Base-by-base conservation (phyloP, 768 basidiomycete species). In the Tulasnella sp. region DNA sequence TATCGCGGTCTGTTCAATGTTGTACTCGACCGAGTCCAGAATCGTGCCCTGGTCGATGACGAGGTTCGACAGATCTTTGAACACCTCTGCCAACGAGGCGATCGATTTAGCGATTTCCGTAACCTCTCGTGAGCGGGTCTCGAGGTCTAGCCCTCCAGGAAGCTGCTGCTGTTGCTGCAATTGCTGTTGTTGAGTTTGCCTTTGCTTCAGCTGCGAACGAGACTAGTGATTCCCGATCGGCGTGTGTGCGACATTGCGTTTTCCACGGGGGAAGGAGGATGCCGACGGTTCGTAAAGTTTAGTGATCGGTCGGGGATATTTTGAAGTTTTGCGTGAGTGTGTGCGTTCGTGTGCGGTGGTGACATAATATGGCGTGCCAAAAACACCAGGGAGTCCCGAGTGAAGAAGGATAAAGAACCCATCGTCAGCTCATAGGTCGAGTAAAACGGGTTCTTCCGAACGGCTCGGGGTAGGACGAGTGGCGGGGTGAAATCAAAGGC, bases 1-100 rank as follows among this genome's bases (percentile, higher is more conserved):
- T 37, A 86, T 86, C 19, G 90, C 90, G 5, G 95, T 92, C 79
- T 92, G 90, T 80, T 98, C 94, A 68, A 99, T 91, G 79, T 99
- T 99, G 81, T 94, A 99, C 80, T 99, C 97, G 71, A 98, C 86
- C 41, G 93, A 94, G 81, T 98, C 97, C 71, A 98, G 85, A 37
- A 99, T 86, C 35, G 96, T 98, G 35, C 97, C 97, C 78, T 99
- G 97, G 81, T 98, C 97, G 75, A 98, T 98, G 73, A 99, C 94
- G 71, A 99, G 87, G 40, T 86, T 86, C 16, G 91, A 91, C 62
- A 99, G 84, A 78, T 99, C 97, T 77, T 96, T 94, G 86, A 99
- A 99, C 67, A 99, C 85, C 77, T 96, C 96, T 1, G 95, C 95
- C 35, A 99, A 85, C 59, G 88, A 87, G 47, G 91, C 87, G 76